A percentile compares a stretch with the other conserved stretches of the same genome.
phyloP scores from a whole-genome alignment of 2,329 filamentous ascomycete species.

The Epichloe scottii region DNA sequence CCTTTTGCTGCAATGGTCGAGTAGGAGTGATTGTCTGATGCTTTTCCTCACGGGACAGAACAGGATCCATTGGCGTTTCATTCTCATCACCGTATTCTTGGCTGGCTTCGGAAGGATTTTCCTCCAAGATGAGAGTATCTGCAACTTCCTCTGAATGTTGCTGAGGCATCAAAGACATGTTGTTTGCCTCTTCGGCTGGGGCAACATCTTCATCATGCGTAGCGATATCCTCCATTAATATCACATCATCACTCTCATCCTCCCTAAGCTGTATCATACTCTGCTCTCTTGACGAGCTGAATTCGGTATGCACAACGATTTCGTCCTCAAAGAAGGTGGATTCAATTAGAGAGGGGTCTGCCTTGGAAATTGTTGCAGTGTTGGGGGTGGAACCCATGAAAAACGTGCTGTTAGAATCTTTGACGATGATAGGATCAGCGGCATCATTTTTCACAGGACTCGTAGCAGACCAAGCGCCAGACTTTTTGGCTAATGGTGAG shows the following conservation, averaged over 20 bases:
- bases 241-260: slow-evolving; percentile 15
- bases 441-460: slow-evolving; percentile 28
- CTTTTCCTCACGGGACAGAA: slow-evolving; percentile 18
- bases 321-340: slow-evolving; percentile 50
- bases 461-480: slow-evolving; percentile 49
- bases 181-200: slow-evolving; percentile 44
- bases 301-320: slow-evolving; percentile 29
- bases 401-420: background rate
- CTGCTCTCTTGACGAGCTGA: slow-evolving; percentile 7
- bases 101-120: slow-evolving; percentile 45
- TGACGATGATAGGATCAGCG: too few relatives aligned
- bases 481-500: slow-evolving; percentile 48
- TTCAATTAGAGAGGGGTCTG: slow-evolving; percentile 27
- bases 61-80: slow-evolving; percentile 41
- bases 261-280: slow-evolving; percentile 6
- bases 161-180: slow-evolving; percentile 43
- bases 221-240: slow-evolving; percentile 30
- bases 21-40: slow-evolving; percentile 41
- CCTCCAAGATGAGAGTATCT: slow-evolving; percentile 25
- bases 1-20: slow-evolving; percentile 32
- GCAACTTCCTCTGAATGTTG: slow-evolving; percentile 24
- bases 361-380: slow-evolving; percentile 5
- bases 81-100: slow-evolving; percentile 59
- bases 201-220: slow-evolving; percentile 44
- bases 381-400: background rate